Conservation (phyloP, 1,284 basidiomycete species). For the Rhodotorula sp. region DNA sequence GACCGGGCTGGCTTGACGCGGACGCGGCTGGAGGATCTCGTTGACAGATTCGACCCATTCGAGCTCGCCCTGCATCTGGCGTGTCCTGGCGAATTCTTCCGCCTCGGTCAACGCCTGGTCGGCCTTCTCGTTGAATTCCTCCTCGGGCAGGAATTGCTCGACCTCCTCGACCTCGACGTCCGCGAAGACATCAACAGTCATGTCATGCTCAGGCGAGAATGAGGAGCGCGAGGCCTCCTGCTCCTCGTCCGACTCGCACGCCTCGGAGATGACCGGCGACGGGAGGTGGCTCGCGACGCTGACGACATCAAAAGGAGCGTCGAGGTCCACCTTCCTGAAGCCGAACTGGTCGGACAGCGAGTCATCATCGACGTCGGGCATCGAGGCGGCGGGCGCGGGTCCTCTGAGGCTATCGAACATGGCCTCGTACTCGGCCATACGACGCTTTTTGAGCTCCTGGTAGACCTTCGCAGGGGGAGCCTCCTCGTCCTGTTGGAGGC, state of each 20-base stretch:
- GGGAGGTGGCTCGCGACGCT: constrained; percentile 19
- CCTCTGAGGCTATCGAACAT: too few relatives aligned
- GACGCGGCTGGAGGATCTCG: too few relatives aligned
- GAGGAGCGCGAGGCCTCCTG: not conserved
- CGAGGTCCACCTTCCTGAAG: not conserved
- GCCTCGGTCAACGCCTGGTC: not conserved
- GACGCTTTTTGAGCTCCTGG: too few relatives aligned
- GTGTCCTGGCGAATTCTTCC: not conserved
- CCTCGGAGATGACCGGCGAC: constrained; percentile 4
- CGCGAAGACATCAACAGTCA: not conserved
- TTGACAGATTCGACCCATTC: too few relatives aligned
- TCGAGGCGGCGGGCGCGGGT: too few relatives aligned
- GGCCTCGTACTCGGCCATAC: not conserved
- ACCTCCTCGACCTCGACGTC: not conserved
- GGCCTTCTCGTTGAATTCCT: not conserved
- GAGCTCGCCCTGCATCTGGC: too few relatives aligned
- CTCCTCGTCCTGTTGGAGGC: not conserved
- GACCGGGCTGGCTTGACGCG: too few relatives aligned
- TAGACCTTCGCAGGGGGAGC: too few relatives aligned
- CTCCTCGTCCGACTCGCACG: not conserved
- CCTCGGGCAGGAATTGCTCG: not conserved
- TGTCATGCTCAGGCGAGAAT: not conserved
- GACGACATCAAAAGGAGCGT: not conserved
- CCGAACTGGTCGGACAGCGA: not conserved
- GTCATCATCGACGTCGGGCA: too few relatives aligned